These are phyloP conservation scores for Sclerotinia trifoliorum DNA, from an alignment of 2,329 filamentous ascomycete genomes.

Conservation along the genomic window DNA sequence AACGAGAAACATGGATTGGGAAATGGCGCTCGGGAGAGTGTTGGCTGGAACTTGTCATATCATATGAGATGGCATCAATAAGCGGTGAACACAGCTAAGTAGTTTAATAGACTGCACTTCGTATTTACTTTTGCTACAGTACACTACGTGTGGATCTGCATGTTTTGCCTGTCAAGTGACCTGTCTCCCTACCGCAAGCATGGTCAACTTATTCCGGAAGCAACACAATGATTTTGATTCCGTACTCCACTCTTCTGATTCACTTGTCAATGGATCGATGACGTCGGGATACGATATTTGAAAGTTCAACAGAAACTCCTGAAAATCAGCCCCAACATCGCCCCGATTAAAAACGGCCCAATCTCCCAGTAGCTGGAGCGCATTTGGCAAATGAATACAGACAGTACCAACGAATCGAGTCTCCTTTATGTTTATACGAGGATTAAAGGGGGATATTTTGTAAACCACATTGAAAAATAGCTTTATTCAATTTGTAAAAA, in stretches of 20 bases:
- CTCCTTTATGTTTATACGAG: too few species aligned
- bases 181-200: background rate
- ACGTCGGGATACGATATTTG: too few species aligned
- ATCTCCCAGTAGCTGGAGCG: too few species aligned
- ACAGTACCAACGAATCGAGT: too few species aligned
- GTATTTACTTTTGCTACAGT: background rate
- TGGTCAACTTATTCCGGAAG: background rate
- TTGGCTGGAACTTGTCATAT: slow-evolving; percentile 11
- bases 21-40: slow-evolving; percentile 11
- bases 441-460: background rate
- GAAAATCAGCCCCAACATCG: too few species aligned
- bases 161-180: slow-evolving; percentile 3
- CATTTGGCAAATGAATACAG: too few species aligned
- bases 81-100: slow-evolving; percentile 16
- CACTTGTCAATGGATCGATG: too few species aligned
- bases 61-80: slow-evolving; percentile 1
- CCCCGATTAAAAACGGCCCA: too few species aligned
- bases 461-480: background rate
- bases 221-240: background rate
- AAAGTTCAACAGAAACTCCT: too few species aligned
- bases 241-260: too few species aligned
- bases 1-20: background rate
- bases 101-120: background rate
- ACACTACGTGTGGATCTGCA: background rate
- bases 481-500: too few species aligned